These are phyloP conservation scores for Hemisphaericaspora xylofermentans DNA, from an alignment of 1,139 yeast species.

Conservation along the genomic window DNA sequence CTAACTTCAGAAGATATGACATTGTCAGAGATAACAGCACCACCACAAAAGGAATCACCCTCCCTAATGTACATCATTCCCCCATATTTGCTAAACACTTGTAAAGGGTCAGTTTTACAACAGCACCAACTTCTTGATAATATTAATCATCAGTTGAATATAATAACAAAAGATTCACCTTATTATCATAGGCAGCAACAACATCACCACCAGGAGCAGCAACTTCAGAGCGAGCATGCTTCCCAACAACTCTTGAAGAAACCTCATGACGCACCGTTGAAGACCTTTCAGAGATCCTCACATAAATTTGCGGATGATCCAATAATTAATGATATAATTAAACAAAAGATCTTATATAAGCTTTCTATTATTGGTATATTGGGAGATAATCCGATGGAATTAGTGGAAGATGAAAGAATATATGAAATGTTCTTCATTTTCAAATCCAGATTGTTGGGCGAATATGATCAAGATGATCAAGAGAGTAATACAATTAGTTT, in stretches of 20 bases:
- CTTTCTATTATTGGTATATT: slow-evolving; percentile 38
- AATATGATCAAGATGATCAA: slow-evolving; percentile 4
- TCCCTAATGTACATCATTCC: slow-evolving; percentile 37
- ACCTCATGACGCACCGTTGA: background rate
- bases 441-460: slow-evolving; percentile 26
- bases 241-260: background rate
- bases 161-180: slow-evolving; percentile 27
- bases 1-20: background rate
- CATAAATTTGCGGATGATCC: slow-evolving; percentile 32
- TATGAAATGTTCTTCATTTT: slow-evolving; percentile 35
- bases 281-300: slow-evolving; percentile 6
- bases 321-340: slow-evolving; percentile 32
- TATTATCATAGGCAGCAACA: slow-evolving; percentile 17
- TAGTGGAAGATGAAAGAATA: slow-evolving; percentile 24
- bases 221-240: slow-evolving; percentile 9
- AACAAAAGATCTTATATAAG: slow-evolving; percentile 37
- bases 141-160: slow-evolving; percentile 30
- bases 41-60: background rate
- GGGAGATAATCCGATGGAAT: slow-evolving; percentile 36
- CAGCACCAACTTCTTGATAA: slow-evolving; percentile 18
- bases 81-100: slow-evolving; percentile 43
- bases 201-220: background rate
- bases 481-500: background rate
- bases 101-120: slow-evolving; percentile 36
- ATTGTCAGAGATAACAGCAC: background rate